Evolutionary conservation across 202 grass and related monocot species (phyloP), one percentile per base, ranked within the genome.

Genomic region (Carex arenaria): DNA sequence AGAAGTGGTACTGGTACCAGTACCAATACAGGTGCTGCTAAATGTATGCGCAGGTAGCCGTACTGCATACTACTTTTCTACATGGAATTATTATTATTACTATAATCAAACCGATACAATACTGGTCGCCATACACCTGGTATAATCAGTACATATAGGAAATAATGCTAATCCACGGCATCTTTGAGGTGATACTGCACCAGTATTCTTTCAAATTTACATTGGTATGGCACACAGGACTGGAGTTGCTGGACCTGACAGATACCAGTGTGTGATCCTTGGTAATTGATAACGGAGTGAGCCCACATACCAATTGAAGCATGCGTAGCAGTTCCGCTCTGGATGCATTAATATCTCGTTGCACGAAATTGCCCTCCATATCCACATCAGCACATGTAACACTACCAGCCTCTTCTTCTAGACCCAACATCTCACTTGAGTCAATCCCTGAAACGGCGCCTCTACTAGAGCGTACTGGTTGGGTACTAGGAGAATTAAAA

Each of bases 271-370:
- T 59, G 45, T 49, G 45, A 49, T 10, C 45, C 45, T 49, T 49
- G 45, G n/a, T n/a, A 59, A 18, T 59, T 10, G 60, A 10, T 19
- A 4, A 20, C 0, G 2, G 26, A 62, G 73, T 77, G 59, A 77
- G 38, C 7, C 42, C 4, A 65, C 78, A 32, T 82, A 82, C 80
- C 80, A 94, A 80, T 34, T 91, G 92, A 54, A 94, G 92, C 80
- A 89, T 38, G 47, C 32, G 80, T 67, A 87, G 55, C 59, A 94
- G 87, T 74, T 89, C 75, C 13, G 62, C 42, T 82, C 64, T 82
- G 8, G 62, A 67, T 56, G 36, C 64, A 19, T 82, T 82, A 9
- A 56, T 52, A 43, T 82, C 80, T 38, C 68, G n/a, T 67, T 68
- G 62, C 47, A 82, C 64, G 2, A 69, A 31, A 34, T 67, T 69